Evolutionary conservation across 1,284 basidiomycete genomes (phyloP), one percentile per base, ranked within the genome.

Genomic region (Peniophora sp.): DNA sequence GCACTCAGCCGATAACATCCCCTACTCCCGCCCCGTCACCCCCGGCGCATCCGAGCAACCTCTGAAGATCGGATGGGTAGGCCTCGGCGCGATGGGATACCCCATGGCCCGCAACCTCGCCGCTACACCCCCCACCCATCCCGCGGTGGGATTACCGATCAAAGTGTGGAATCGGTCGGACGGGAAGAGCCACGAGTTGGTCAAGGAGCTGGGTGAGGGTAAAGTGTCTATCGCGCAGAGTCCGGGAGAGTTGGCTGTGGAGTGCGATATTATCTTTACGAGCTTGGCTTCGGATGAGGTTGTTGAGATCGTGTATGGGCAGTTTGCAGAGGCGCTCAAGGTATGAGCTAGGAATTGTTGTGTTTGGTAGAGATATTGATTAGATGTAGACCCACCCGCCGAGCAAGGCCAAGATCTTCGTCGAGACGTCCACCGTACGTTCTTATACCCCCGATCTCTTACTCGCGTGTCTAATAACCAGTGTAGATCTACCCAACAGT

Each of bases 181-280:
- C 12, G 48, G 60, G 2, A 91, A 88, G 64, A 65, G 78, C 16
- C 73, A 86, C 54, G 69, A 72, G 41, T 74, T 89, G 1, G 62
- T 70, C 3, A 65, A 76, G 36, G 77, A 83, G 53, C 59, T 86
- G 22, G 81, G 81, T 16, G 60, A 71, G 22, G 63, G 69, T 49
- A 74, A 75, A 55, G 66, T 83, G 60, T 63, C 63, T 32, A 71
- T 87, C 45, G 83, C 84, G 2, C 66, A 77, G 20, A 69, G 69
- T 50, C 67, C 77, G 17, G 77, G 71, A 44, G 73, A 89, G 53
- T 58, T 92, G 51, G 87, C 74, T 1, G 62, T 56, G 12, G 72
- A 84, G 59, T 89, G 87, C 63, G 90, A 96, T 67, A 69, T 96
- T 57, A 78, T 96, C 61, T 71, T 96, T 62, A 89, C 89, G 41